phyloP scores from a whole-genome alignment of 306 rosid species.

The Fragaria ananassa region DNA sequence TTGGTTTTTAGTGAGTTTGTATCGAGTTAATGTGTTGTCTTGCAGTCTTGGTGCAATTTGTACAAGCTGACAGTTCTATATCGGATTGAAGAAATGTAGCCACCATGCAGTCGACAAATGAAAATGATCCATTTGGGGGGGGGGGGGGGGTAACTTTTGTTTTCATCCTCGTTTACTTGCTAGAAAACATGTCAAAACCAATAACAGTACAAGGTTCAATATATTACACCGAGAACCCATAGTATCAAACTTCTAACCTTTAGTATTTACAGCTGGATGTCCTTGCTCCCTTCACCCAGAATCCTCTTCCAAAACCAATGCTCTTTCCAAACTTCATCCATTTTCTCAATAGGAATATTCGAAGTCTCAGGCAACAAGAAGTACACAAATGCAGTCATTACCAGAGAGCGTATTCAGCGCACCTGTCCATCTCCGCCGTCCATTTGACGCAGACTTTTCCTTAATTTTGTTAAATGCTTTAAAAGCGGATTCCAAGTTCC shows the following conservation, averaged over 20 bases:
- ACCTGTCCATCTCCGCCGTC: too few species aligned
- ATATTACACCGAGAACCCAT: background rate
- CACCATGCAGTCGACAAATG: background rate
- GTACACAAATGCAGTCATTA: constrained; percentile 57
- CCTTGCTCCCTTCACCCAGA: constrained; percentile 23
- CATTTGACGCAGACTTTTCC: too few species aligned
- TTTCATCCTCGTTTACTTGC: too few species aligned
- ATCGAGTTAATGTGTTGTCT: background rate
- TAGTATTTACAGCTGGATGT: background rate
- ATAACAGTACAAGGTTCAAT: too few species aligned
- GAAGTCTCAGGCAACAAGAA: constrained; percentile 57
- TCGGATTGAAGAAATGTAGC: background rate
- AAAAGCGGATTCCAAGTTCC: constrained; percentile 46
- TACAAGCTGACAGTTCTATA: background rate
- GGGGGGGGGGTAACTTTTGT: too few species aligned
- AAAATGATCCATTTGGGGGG: background rate
- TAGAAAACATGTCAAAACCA: too few species aligned
- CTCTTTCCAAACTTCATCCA: constrained; percentile 55
- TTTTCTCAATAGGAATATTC: constrained; percentile 55
- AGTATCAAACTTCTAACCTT: background rate
- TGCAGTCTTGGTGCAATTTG: background rate
- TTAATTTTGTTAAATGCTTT: constrained; percentile 54
- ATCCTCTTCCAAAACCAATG: constrained; percentile 60
- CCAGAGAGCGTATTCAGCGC: too few species aligned
- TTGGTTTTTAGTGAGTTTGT: background rate